Evolutionary conservation across 768 basidiomycete genomes (phyloP).

Genomic region (Russula griseocarnosa): DNA sequence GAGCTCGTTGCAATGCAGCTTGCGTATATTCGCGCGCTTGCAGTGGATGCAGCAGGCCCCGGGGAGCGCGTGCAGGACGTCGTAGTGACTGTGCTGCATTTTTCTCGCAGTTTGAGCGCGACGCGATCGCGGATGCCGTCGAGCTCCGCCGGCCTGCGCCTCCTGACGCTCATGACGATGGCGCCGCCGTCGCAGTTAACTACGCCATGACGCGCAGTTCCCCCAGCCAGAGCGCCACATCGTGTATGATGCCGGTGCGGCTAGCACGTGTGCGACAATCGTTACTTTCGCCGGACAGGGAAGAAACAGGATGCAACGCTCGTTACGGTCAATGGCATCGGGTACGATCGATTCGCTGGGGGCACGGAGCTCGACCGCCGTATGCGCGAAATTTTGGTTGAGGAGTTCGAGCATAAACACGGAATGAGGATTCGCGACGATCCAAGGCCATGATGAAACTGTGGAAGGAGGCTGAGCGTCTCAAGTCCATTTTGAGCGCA

Average conservation of each 20-base stretch:
- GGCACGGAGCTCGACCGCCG: slow-evolving; percentile 85
- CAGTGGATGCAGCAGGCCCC: slow-evolving; percentile 56
- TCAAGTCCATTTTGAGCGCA: slow-evolving; percentile 91
- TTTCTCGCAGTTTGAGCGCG: slow-evolving; percentile 87
- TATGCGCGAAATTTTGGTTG: slow-evolving; percentile 73
- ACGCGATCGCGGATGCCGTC: slow-evolving; percentile 86
- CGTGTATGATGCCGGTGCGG: slow-evolving; percentile 92
- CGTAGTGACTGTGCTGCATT: slow-evolving; percentile 83
- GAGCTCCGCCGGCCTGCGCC: slow-evolving; percentile 85
- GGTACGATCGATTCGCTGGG: slow-evolving; percentile 69
- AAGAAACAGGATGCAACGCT: slow-evolving; percentile 56
- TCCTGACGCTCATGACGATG: slow-evolving; percentile 86
- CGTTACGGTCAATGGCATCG: slow-evolving; percentile 75
- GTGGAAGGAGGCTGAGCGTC: slow-evolving; percentile 87
- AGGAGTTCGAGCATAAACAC: slow-evolving; percentile 68
- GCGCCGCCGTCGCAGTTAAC: slow-evolving; percentile 93
- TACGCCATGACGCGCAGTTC: slow-evolving; percentile 97
- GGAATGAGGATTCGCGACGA: slow-evolving; percentile 66
- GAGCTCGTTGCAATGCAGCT: slow-evolving; percentile 95
- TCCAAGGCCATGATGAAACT: slow-evolving; percentile 85
- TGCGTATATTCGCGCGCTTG: slow-evolving; percentile 83
- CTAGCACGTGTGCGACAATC: slow-evolving; percentile 71
- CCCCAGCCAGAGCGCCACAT: slow-evolving; percentile 76
- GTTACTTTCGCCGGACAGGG: slow-evolving; percentile 56
- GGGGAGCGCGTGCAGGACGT: slow-evolving; percentile 77